Conservation (phyloP, 1,284 basidiomycete species). For the Lignosus rhinocerotis region DNA sequence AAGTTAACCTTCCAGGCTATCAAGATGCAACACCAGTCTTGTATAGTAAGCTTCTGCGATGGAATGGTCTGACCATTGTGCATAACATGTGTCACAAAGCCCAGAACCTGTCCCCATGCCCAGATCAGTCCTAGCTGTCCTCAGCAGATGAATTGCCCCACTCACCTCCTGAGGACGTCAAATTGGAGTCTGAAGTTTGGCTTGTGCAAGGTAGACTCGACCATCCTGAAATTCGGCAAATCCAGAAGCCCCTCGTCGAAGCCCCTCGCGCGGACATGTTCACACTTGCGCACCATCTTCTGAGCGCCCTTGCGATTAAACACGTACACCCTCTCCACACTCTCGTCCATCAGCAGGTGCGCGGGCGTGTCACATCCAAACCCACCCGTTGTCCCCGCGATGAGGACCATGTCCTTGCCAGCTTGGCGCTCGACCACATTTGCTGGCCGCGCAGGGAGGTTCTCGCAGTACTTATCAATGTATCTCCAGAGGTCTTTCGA, state of each 20-base stretch:
- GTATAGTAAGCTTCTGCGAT: background rate
- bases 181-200: slow-evolving; percentile 32
- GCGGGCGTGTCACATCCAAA: slow-evolving; percentile 29
- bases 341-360: slow-evolving; percentile 20
- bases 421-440: slow-evolving; percentile 1
- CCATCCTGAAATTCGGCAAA: slow-evolving; percentile 33
- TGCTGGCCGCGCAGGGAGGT: slow-evolving; percentile 17
- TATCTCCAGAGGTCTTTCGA: slow-evolving; percentile 11
- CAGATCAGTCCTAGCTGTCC: background rate
- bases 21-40: background rate
- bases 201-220: slow-evolving; percentile 36
- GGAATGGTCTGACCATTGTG: slow-evolving; percentile 30
- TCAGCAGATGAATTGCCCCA: background rate
- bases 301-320: slow-evolving; percentile 23
- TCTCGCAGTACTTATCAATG: slow-evolving; percentile 19
- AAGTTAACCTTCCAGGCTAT: slow-evolving; percentile 42
- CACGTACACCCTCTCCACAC: slow-evolving; percentile 27
- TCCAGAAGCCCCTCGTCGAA: slow-evolving; percentile 31
- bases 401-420: slow-evolving; percentile 26
- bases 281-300: slow-evolving; percentile 31
- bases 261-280: slow-evolving; percentile 33
- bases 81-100: slow-evolving; percentile 29
- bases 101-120: slow-evolving; percentile 9
- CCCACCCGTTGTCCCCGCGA: slow-evolving; percentile 31
- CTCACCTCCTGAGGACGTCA: slow-evolving; percentile 31